Evolutionary conservation across 2,329 filamentous ascomycete species (phyloP), one percentile per base, ranked within the genome.

Genomic region (Berkeleyomyces basicola): DNA sequence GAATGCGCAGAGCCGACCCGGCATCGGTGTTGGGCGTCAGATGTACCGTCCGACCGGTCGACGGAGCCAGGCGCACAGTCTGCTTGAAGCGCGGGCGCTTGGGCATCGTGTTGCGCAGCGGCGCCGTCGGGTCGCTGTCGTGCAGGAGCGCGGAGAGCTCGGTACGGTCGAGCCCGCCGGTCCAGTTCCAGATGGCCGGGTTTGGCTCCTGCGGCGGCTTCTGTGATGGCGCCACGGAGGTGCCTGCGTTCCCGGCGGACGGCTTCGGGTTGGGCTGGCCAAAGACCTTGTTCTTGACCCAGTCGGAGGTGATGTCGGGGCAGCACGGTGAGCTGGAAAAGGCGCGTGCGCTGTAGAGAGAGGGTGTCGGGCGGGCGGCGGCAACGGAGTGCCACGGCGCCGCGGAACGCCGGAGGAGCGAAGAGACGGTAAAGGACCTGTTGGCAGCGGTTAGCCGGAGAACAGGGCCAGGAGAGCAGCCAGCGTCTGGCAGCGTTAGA

Each of bases 1-100:
- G 71, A 4, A 76, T 63, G 42, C 69, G 68, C 46, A 84, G 71
- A 0, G 78, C 77, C 6, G 72, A 68, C n/a, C 73, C 72, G 3
- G 77, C 70, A 40, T 79, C 79, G 0, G 78, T 71, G 60, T 72
- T 75, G 59, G 71, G 71, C 9, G 68, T 69, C 55, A 81, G 70
- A 58, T 75, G 67, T 2, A 76, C 66, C 1, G 76, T 78, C 57
- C 77, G 76, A 47, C 78, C 78, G 7, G 73, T 74, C 43, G 72
- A 71, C 2, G 76, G 75, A 36, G 71, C 70, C 61, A 77, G 70
- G 39, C 74, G 73, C 62, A 77, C 69, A 64, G 68, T 49, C 39
- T 70, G 59, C 23, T 44, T 58, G 49, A 42, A 58, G 16, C 59
- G 63, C 40, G 60, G 63, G 7, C 60, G 33, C 16, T 53, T 40